Conservation (phyloP, 2,329 filamentous ascomycete genomes). For the Colletotrichum karsti region DNA sequence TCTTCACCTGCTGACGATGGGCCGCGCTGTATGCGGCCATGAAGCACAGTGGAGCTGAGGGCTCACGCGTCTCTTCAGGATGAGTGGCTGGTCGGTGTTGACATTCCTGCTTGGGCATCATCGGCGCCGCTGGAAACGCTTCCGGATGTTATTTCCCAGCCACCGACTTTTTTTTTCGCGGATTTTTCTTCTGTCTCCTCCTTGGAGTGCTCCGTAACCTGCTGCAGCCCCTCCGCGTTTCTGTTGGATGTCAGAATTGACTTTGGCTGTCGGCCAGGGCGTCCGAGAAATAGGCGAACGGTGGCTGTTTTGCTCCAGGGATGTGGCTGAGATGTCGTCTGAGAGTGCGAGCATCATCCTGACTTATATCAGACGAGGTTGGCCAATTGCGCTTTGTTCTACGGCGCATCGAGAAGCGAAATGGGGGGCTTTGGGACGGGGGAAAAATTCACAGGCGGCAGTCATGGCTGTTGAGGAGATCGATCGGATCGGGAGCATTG, state of each 20-base stretch:
- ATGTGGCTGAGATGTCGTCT: constrained; percentile 25
- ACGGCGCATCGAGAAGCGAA: constrained; percentile 6
- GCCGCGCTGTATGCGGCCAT: constrained; percentile 35
- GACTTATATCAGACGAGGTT: constrained; percentile 15
- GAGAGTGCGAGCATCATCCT: constrained; percentile 26
- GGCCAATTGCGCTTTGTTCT: constrained; percentile 25
- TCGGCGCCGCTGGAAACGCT: constrained; percentile 17
- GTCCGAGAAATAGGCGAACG: constrained; percentile 8
- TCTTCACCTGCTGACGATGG: constrained; percentile 26
- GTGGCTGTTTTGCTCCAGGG: constrained; percentile 25
- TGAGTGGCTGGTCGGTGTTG: constrained; percentile 28
- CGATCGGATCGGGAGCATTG: constrained; percentile 23
- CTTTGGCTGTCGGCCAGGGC: constrained; percentile 11
- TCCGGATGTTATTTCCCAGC: constrained; percentile 26
- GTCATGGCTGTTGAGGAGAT: constrained; percentile 1
- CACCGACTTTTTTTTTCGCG: constrained; percentile 21
- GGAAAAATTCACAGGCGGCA: neutral
- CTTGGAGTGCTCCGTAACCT: neutral
- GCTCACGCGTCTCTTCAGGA: constrained; percentile 24
- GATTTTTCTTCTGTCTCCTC: neutral
- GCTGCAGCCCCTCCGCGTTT: neutral
- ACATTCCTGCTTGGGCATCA: constrained; percentile 28
- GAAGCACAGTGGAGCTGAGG: constrained; percentile 36
- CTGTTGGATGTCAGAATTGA: constrained; percentile 27
- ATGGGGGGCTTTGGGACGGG: constrained; percentile 7